Evolutionary conservation across 148 eudicot genomes (phyloP), one percentile per base, ranked within the genome.

Genomic region (Simmondsia chinensis): DNA sequence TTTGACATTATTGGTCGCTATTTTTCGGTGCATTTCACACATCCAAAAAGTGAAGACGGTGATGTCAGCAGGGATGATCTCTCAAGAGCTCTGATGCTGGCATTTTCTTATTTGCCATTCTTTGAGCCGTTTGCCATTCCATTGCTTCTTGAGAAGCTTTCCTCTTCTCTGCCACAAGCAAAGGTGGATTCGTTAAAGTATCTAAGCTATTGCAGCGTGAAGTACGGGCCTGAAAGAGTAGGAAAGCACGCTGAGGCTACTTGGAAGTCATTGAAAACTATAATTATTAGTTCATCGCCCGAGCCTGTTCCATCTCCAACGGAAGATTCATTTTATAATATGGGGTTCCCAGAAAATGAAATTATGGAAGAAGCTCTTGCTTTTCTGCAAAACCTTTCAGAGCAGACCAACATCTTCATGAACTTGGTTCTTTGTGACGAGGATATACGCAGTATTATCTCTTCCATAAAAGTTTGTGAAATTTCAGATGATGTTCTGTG

Each of bases 131-230:
- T 71, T 70, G 66, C 73, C 41, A 54, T 91, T 54, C 97, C 94
- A 7, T 56, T 91, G 71, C 86, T 91, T 59, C 75, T 91, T 33
- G 95, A 85, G 49, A 91, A 91, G 63, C 81, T 91, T 50, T 72
- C 94, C 39, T 82, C 97, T 46, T 54, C 70, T 56, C 74, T 91
- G 37, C 88, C 89, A 9, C 69, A 77, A 24, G 77, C 97, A 53
- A 79, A 91, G 95, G 95, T 76, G 62, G 97, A 91, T 64, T 82
- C 95, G 33, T 58, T 91, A 46, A 85, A 43, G 47, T 91, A 82
- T 73, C 67, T 91, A 48, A 74, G 80, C 64, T 69, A 70, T 60
- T 91, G 95, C 65, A 66, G 69, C 25, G 31, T 55, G 43, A 76
- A 60, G 46, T 91, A 85, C 51, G 95, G 83, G 59, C 52, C 79